Base-by-base conservation (phyloP, 345 rosid genomes). In the Pistacia atlantica region DNA sequence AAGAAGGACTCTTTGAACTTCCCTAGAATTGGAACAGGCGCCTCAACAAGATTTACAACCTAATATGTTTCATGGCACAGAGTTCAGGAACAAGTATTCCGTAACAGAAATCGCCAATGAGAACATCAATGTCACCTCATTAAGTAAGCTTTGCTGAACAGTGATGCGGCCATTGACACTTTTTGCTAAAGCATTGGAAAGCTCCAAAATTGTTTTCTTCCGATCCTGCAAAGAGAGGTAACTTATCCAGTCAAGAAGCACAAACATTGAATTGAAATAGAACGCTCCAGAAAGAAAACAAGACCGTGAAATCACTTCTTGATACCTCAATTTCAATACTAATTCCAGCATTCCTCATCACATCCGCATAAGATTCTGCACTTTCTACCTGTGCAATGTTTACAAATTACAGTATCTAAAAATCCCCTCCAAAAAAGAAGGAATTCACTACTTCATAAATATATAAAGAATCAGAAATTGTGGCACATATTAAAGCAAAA, bases 1-100 rank as follows among this genome's bases (percentile, higher is more conserved):
- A 95, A 84, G 85, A 95, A 95, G 72, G 99, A 90, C 68, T 89
- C 92, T 46, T 85, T 82, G 70, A 95, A 95, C 80, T 88, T 88
- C 77, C 98, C 99, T 75, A 93, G 88, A 67, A 95, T 67, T 9
- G 98, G 93, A 81, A 90, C 86, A 58, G 98, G 99, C 67, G 95
- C 96, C 85, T 95, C 99, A 42, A 95, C 93, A 78, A 95, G 99
- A 91, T 95, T 93, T 75, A 88, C 91, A 82, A 93, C 99, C 99
- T 95, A 81, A 77, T 72, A 78, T 52, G 79, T 72, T 61, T 75
- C 51, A 45, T 4, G 20, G 20, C 73, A 71, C 0, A 60, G 64
- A 71, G 42, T 65, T 67, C 31, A 76, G 52, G 31, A 51, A 64
- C 49, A 72, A 25, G 13, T 64, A 46, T 49, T 59, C 48, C 61